Conservation (phyloP, 192 early-diverging fungal genomes). For the Obelidium mucronatum region DNA sequence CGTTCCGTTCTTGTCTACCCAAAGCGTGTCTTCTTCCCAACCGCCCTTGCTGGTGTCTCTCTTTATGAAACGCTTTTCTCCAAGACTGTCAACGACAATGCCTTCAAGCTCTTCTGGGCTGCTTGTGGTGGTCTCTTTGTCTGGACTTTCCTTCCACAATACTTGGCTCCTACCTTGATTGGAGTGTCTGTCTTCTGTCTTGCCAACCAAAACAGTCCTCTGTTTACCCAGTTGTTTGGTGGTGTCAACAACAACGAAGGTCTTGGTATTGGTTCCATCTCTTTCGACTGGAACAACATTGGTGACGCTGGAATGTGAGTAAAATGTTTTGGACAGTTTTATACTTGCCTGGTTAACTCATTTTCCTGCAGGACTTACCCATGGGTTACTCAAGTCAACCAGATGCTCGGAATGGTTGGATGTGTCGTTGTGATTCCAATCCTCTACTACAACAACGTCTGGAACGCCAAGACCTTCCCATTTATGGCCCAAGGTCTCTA, state of each 20-base stretch:
- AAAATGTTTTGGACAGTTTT: too few species aligned
- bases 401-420: constrained; percentile 74
- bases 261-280: constrained; percentile 21
- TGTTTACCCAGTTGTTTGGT: constrained; percentile 30
- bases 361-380: too few species aligned
- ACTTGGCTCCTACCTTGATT: constrained; percentile 18
- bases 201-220: background rate
- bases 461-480: constrained; percentile 42
- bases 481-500: constrained; percentile 25
- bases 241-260: constrained; percentile 31
- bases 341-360: too few species aligned
- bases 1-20: constrained; percentile 81
- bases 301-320: constrained; percentile 71
- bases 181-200: constrained; percentile 18
- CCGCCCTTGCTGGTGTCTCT: constrained; percentile 72
- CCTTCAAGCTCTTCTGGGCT: constrained; percentile 60
- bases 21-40: constrained; percentile 82
- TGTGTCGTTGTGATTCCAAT: constrained; percentile 76
- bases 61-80: constrained; percentile 77
- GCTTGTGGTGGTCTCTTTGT: constrained; percentile 54
- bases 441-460: constrained; percentile 37
- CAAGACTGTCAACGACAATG: constrained; percentile 47
- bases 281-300: constrained; percentile 37
- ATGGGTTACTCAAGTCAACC: constrained; percentile 65
- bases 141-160: constrained; percentile 68